Conservation (phyloP, 225 moss, liverwort and hornwort genomes). For the Pseudoscleropodium purum region DNA sequence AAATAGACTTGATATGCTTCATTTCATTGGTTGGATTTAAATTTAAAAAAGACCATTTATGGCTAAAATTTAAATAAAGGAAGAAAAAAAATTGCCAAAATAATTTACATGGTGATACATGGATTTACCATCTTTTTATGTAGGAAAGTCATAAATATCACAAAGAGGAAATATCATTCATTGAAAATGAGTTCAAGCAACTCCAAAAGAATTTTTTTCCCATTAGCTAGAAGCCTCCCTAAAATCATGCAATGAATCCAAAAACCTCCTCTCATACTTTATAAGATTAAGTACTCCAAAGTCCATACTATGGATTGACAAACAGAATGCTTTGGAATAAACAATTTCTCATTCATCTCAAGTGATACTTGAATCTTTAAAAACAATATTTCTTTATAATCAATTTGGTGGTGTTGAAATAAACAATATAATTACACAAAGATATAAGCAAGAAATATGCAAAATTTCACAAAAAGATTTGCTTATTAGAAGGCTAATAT, state of each 20-base stretch:
- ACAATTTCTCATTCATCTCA: neutral
- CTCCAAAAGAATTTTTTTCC: neutral
- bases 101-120: rapidly evolving
- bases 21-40: neutral
- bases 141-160: neutral
- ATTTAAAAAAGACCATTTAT: rapidly evolving
- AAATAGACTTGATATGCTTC: neutral
- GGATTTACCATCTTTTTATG: neutral
- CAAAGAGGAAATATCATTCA: neutral
- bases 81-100: neutral
- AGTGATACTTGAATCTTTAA: neutral
- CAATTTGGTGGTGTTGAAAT: neutral
- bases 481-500: neutral
- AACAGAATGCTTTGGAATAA: rapidly evolving
- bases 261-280: neutral
- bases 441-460: neutral
- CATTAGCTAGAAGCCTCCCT: rapidly evolving
- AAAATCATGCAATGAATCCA: neutral
- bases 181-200: neutral
- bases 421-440: neutral
- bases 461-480: neutral
- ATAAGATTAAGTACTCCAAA: neutral
- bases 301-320: rapidly evolving
- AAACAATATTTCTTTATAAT: neutral
- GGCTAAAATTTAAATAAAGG: too few species aligned